These are phyloP conservation scores for Dioszegia aurantiaca DNA, from an alignment of 768 basidiomycete species.

Conservation along the genomic window DNA sequence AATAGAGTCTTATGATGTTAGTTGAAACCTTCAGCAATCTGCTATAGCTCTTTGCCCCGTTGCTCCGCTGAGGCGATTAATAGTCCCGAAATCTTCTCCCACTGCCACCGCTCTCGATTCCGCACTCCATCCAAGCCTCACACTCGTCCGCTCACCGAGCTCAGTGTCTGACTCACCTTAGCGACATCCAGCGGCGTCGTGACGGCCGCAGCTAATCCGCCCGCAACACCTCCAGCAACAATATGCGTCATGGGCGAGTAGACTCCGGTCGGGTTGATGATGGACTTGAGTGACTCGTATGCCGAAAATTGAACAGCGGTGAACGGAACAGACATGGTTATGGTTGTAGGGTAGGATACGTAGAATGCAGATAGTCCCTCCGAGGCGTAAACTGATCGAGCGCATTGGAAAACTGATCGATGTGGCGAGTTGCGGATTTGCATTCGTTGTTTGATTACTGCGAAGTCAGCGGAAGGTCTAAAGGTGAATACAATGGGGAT, in stretches of 20 bases:
- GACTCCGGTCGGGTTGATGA: constrained; percentile 76
- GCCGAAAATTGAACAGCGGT: constrained; percentile 97
- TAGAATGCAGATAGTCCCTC: constrained; percentile 93
- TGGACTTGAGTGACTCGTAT: constrained; percentile 84
- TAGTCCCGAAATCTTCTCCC: too few species aligned
- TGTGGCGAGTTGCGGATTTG: constrained; percentile 92
- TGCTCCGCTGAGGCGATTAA: too few species aligned
- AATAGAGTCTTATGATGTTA: constrained; percentile 63
- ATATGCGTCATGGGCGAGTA: constrained; percentile 96
- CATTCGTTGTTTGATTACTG: constrained; percentile 99
- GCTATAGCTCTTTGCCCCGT: too few species aligned
- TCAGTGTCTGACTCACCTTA: constrained; percentile 56
- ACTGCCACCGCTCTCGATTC: too few species aligned
- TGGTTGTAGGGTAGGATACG: constrained; percentile 95
- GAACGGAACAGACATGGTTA: constrained; percentile 94
- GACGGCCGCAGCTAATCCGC: constrained; percentile 88
- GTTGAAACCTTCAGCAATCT: neutral
- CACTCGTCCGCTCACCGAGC: neutral
- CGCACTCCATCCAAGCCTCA: too few species aligned
- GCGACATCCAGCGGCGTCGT: constrained; percentile 97
- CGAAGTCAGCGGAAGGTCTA: constrained; percentile 1
- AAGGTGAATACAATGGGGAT: too few species aligned
- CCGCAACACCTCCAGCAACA: constrained; percentile 83
- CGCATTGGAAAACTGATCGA: constrained; percentile 80
- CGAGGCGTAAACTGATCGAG: constrained; percentile 72